Percentiles rank a stretch among this genome's conserved stretches.
Conservation (phyloP, 2,329 filamentous ascomycete genomes). For the Xylaria multiplex region DNA sequence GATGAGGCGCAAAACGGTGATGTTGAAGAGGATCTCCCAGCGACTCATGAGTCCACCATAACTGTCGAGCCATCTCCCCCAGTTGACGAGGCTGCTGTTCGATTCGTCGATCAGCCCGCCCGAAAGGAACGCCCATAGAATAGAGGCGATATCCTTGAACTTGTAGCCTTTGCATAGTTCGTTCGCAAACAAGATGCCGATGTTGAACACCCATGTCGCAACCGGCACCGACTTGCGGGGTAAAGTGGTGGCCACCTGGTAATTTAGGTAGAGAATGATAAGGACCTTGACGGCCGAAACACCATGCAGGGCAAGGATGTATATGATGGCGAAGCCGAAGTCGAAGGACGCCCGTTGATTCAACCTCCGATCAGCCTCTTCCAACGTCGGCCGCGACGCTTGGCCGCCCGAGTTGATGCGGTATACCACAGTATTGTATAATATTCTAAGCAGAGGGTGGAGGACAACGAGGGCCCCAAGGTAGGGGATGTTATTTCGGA, state of each 20-base stretch:
- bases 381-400: constrained; percentile 48
- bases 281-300: constrained; percentile 86
- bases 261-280: constrained; percentile 82
- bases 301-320: constrained; percentile 83
- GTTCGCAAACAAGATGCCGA: constrained; percentile 87
- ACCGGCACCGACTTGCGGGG: constrained; percentile 76
- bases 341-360: constrained; percentile 83
- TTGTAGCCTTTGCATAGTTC: constrained; percentile 83
- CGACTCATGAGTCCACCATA: constrained; percentile 85
- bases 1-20: constrained; percentile 90
- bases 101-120: constrained; percentile 51
- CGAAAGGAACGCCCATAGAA: constrained; percentile 55
- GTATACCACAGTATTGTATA: constrained; percentile 70
- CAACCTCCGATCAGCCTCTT: constrained; percentile 66
- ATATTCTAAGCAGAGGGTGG: constrained; percentile 80
- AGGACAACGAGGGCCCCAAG: constrained; percentile 77
- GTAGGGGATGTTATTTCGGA: constrained; percentile 86
- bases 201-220: constrained; percentile 90
- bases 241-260: constrained; percentile 76
- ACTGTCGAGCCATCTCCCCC: constrained; percentile 79
- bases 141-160: constrained; percentile 69
- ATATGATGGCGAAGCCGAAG: constrained; percentile 80
- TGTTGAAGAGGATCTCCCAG: constrained; percentile 98
- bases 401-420: constrained; percentile 49
- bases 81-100: constrained; percentile 61